These are phyloP conservation scores for Aspergillus kassunensis DNA, from an alignment of 495 filamentous ascomycete genomes.

Conservation along the genomic window DNA sequence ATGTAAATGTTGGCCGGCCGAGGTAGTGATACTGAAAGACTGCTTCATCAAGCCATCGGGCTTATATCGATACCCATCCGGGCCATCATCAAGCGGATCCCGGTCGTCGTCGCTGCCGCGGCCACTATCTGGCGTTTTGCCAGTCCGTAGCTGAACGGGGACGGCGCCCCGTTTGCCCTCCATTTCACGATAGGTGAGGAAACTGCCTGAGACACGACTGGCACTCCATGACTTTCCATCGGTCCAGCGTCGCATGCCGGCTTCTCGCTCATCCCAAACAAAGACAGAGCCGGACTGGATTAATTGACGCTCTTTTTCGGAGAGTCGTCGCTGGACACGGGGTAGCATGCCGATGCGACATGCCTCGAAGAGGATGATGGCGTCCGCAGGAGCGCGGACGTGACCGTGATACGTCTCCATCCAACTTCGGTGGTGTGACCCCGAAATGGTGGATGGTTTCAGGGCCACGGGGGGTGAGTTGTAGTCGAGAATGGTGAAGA, in stretches of 20 bases:
- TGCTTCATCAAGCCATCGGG: slow-evolving; percentile 98
- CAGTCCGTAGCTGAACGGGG: slow-evolving; percentile 49
- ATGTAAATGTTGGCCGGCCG: slow-evolving; percentile 84
- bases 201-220: slow-evolving; percentile 94
- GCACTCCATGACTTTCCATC: slow-evolving; percentile 99
- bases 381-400: slow-evolving; percentile 88
- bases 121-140: slow-evolving; percentile 76
- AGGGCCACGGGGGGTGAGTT: slow-evolving; percentile 24
- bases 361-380: slow-evolving; percentile 96
- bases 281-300: slow-evolving; percentile 96
- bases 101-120: slow-evolving; percentile 75
- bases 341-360: slow-evolving; percentile 87
- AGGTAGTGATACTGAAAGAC: slow-evolving; percentile 97
- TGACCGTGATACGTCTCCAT: slow-evolving; percentile 98
- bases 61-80: slow-evolving; percentile 96
- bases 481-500: slow-evolving; percentile 5
- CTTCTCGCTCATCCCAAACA: slow-evolving; percentile 98
- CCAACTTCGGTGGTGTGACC: slow-evolving; percentile 28
- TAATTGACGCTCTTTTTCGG: slow-evolving; percentile 92
- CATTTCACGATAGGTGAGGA: slow-evolving; percentile 97
- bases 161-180: slow-evolving; percentile 84
- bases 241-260: slow-evolving; percentile 97
- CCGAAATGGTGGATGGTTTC: slow-evolving; percentile 25
- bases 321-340: slow-evolving; percentile 86
- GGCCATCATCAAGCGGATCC: slow-evolving; percentile 73